phyloP scores from a whole-genome alignment of 1,284 basidiomycete genomes.

The Takashimella koratensis region DNA sequence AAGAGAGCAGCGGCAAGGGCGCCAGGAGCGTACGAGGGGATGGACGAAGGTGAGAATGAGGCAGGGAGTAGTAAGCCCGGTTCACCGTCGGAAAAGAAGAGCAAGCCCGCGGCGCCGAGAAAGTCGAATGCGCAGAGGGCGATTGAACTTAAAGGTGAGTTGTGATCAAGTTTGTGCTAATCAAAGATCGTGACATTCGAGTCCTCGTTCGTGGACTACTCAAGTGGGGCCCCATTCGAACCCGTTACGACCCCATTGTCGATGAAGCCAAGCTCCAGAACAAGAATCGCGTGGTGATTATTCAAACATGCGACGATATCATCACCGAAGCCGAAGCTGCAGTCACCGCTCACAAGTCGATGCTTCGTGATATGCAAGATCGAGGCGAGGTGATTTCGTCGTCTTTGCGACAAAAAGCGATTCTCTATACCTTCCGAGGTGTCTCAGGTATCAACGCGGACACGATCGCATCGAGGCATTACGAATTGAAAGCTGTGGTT shows the following conservation, averaged over 20 bases:
- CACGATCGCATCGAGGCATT: slow-evolving; percentile 84
- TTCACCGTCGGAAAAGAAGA: slow-evolving; percentile 49
- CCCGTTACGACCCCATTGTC: slow-evolving; percentile 91
- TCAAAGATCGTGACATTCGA: slow-evolving; percentile 81
- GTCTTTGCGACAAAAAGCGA: slow-evolving; percentile 65
- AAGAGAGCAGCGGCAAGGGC: slow-evolving; percentile 76
- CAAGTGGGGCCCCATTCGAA: slow-evolving; percentile 95
- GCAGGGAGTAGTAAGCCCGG: slow-evolving; percentile 53
- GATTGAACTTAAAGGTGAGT: slow-evolving; percentile 76
- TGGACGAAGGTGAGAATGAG: slow-evolving; percentile 74
- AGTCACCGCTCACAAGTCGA: slow-evolving; percentile 76
- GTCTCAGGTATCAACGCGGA: slow-evolving; percentile 96
- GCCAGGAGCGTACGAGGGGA: slow-evolving; percentile 75
- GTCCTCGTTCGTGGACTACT: slow-evolving; percentile 93
- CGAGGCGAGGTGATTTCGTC: slow-evolving; percentile 69
- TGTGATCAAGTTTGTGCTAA: slow-evolving; percentile 2
- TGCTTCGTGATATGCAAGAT: slow-evolving; percentile 69
- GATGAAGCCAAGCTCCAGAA: slow-evolving; percentile 86
- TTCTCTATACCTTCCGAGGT: slow-evolving; percentile 83
- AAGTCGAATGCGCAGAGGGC: slow-evolving; percentile 79
- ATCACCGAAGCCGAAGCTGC: slow-evolving; percentile 80
- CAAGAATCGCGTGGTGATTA: slow-evolving; percentile 91
- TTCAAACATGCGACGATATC: slow-evolving; percentile 88
- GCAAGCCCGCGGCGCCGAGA: slow-evolving; percentile 32
- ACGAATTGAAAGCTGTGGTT: slow-evolving; percentile 84